A percentile compares a stretch with the other conserved stretches of the same genome.
Evolutionary conservation across 176 grass and related monocot species (phyloP).

Genomic region (Ensete ventricosum): DNA sequence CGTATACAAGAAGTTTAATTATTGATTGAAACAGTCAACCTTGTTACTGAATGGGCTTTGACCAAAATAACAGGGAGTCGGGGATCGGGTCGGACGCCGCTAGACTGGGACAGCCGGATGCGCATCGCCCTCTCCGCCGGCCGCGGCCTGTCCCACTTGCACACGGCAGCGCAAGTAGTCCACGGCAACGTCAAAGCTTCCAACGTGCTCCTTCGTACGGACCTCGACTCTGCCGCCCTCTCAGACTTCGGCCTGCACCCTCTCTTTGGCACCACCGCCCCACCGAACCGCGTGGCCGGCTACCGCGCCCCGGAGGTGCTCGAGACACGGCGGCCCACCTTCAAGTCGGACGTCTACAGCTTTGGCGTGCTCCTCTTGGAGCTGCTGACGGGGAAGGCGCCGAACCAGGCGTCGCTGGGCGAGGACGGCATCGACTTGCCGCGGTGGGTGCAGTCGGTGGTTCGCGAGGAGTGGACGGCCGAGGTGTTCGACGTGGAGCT

Average conservation of each 20-base stretch:
- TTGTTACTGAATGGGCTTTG: neutral
- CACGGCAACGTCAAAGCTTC: constrained; percentile 90
- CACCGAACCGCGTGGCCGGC: constrained; percentile 33
- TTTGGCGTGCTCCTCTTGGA: constrained; percentile 74
- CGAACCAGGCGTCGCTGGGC: constrained; percentile 54
- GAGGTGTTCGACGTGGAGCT: constrained; percentile 92
- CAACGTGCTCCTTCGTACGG: constrained; percentile 79
- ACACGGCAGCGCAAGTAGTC: constrained; percentile 47
- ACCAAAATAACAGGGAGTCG: constrained; percentile 36
- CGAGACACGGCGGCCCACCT: constrained; percentile 53
- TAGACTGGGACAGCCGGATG: constrained; percentile 78
- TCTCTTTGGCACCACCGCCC: constrained; percentile 48
- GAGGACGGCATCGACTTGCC: constrained; percentile 78
- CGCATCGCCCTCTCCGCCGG: constrained; percentile 54
- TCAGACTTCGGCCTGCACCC: constrained; percentile 70
- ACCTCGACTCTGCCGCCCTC: constrained; percentile 52
- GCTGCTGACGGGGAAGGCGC: constrained; percentile 61
- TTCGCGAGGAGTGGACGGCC: constrained; percentile 90
- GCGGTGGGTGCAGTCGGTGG: constrained; percentile 84
- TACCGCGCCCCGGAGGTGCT: constrained; percentile 76
- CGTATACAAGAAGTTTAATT: too few relatives aligned
- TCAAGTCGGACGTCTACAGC: constrained; percentile 72
- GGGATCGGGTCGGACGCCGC: constrained; percentile 40
- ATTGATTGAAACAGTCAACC: too few relatives aligned
- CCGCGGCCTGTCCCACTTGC: constrained; percentile 66